phyloP scores from a whole-genome alignment of 257 asterid species.

The Solanum virginianum region DNA sequence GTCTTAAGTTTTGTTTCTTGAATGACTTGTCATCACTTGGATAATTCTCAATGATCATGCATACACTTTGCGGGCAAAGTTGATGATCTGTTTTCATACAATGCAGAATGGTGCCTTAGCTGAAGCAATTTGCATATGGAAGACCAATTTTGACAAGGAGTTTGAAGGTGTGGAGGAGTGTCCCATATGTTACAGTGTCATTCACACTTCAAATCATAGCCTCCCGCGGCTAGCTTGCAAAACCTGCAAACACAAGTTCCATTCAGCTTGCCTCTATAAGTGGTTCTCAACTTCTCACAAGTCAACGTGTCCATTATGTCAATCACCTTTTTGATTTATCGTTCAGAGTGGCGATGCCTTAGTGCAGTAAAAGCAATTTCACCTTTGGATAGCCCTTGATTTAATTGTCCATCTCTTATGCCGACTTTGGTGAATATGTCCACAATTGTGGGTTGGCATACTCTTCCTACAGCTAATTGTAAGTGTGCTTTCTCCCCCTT shows the following conservation, averaged over 20 bases:
- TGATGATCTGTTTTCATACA: slow-evolving; percentile 5
- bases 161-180: slow-evolving; percentile 99
- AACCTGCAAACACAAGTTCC: slow-evolving; percentile 98
- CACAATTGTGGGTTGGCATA: not conserved
- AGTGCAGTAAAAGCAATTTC: not conserved
- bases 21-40: not conserved
- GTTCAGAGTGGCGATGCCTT: not conserved
- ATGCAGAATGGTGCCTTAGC: slow-evolving; percentile 92
- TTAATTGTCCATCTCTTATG: not conserved
- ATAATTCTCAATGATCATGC: not conserved
- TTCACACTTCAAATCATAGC: slow-evolving; percentile 87
- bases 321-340: slow-evolving; percentile 75
- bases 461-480: not conserved
- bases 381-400: not conserved
- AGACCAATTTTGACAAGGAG: slow-evolving; percentile 91
- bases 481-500: not conserved
- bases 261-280: slow-evolving; percentile 88
- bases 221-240: slow-evolving; percentile 96
- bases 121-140: slow-evolving; percentile 93
- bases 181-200: slow-evolving; percentile 94
- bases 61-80: not conserved
- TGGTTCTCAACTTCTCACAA: slow-evolving; percentile 99
- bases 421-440: not conserved
- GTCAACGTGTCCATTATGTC: slow-evolving; percentile 95
- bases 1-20: not conserved